These are phyloP conservation scores for Trametes gibbosa DNA, from an alignment of 768 basidiomycete species.

Conservation along the genomic window DNA sequence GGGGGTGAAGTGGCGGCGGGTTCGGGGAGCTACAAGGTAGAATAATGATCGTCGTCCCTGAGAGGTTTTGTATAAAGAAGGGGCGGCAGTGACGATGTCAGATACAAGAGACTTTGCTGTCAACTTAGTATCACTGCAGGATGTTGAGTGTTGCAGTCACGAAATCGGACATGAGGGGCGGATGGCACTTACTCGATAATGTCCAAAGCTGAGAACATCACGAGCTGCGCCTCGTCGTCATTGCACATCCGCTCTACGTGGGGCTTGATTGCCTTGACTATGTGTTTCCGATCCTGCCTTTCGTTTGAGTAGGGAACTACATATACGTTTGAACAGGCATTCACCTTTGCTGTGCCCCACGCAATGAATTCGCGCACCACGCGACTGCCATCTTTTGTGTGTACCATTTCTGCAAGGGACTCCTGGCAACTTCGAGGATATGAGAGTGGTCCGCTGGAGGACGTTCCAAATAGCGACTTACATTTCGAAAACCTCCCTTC, in stretches of 20 bases:
- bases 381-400: constrained; percentile 89
- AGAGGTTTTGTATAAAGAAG: constrained; percentile 54
- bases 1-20: constrained; percentile 85
- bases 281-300: constrained; percentile 81
- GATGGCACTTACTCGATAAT: constrained; percentile 85
- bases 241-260: constrained; percentile 86
- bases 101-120: constrained; percentile 75
- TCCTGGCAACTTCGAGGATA: constrained; percentile 65
- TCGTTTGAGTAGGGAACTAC: background rate
- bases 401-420: constrained; percentile 86
- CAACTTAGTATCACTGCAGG: constrained; percentile 82
- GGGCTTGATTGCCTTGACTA: constrained; percentile 85
- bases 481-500: constrained; percentile 81
- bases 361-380: constrained; percentile 85
- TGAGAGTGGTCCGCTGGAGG: background rate
- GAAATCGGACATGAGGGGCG: background rate
- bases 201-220: constrained; percentile 87
- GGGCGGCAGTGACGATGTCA: constrained; percentile 58
- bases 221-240: constrained; percentile 87
- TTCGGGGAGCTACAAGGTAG: constrained; percentile 80
- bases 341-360: constrained; percentile 77
- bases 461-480: constrained; percentile 33
- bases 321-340: background rate
- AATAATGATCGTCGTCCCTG: constrained; percentile 83
- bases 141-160: background rate